Percentiles rank a stretch among this genome's conserved stretches.
These are phyloP conservation scores for Mesotaenium endlicherianum DNA, from an alignment of 139 green algal species.

Conservation along the genomic window DNA sequence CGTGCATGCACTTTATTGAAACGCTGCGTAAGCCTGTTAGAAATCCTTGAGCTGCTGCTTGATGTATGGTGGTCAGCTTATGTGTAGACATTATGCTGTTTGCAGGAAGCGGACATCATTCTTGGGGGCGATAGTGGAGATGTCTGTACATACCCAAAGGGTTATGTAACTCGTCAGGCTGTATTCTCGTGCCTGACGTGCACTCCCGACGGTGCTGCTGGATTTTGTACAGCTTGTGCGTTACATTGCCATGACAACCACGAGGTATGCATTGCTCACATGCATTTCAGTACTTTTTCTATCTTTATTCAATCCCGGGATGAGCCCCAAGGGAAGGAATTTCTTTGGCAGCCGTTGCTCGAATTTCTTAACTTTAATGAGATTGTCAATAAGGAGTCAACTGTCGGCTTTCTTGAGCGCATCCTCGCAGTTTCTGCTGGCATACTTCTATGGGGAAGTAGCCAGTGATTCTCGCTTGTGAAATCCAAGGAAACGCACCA, in stretches of 20 bases:
- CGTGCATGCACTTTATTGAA: no score
- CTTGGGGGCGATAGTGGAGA: conserved; percentile 44
- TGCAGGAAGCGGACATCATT: conserved; percentile 37
- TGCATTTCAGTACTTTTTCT: neutral
- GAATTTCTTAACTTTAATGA: no score
- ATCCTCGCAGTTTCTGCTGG: neutral
- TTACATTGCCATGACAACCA: conserved; percentile 41
- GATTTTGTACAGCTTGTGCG: conserved; percentile 45
- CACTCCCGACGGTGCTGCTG: conserved; percentile 23
- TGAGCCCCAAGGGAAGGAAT: neutral
- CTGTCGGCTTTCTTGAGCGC: neutral
- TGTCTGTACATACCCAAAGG: conserved; percentile 36
- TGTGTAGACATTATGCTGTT: no score
- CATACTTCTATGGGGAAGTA: neutral
- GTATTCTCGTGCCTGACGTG: conserved; percentile 50
- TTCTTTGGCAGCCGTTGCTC: no score
- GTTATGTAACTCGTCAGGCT: conserved; percentile 47
- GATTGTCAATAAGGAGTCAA: neutral
- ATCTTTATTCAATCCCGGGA: conserved; percentile 7
- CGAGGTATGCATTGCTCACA: conserved; percentile 27
- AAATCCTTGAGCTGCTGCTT: no score
- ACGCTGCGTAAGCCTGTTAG: no score
- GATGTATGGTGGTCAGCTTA: no score
- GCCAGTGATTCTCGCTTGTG: no score
- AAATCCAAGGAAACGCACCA: no score